Evolutionary conservation across 106 monocot genomes (phyloP).

Genomic region (Dendrobium catenatum): DNA sequence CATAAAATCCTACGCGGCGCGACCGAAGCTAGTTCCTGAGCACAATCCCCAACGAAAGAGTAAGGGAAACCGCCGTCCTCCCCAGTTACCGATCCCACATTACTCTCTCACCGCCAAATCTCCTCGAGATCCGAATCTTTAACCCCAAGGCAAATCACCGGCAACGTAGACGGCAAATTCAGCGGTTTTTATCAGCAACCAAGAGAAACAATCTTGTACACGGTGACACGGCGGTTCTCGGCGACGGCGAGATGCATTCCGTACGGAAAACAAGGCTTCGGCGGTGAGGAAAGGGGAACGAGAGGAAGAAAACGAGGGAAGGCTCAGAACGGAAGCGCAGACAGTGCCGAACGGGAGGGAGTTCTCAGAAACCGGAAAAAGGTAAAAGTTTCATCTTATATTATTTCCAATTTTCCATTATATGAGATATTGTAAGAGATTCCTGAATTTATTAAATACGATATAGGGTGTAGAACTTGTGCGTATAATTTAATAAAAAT

Average conservation of each 20-base stretch:
- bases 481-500: too few species aligned
- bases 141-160: background rate
- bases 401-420: background rate
- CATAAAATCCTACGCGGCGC: background rate
- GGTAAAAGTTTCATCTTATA: background rate
- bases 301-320: conserved; percentile 6
- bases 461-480: background rate
- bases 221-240: background rate
- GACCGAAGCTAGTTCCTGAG: background rate
- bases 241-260: background rate
- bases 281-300: background rate
- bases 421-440: background rate
- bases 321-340: background rate
- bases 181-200: background rate
- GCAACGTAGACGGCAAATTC: background rate
- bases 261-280: background rate
- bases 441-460: background rate
- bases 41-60: background rate
- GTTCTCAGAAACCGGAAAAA: conserved; percentile 7
- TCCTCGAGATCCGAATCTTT: conserved; percentile 4
- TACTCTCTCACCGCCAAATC: conserved; percentile 2
- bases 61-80: background rate
- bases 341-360: background rate
- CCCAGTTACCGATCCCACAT: conserved; percentile 5
- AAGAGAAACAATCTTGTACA: background rate